Base-by-base conservation (phyloP, 306 rosid species). In the Trichosanthes cucumerina region DNA sequence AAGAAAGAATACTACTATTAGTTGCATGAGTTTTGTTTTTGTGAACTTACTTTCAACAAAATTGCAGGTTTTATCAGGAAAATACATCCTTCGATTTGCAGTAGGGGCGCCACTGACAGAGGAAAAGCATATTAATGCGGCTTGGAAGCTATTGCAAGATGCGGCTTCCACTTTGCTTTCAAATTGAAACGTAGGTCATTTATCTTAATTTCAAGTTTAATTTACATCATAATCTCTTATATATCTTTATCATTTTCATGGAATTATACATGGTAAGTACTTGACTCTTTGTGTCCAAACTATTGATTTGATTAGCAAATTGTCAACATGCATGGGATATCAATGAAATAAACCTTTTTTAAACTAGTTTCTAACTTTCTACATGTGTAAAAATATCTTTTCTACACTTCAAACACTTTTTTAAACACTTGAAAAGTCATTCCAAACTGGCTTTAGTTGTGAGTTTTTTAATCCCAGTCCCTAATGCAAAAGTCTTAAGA, bases 91-190 rank as follows among this genome's bases (percentile, higher is more conserved):
- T 39, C 93, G 97, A 34, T 69, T 92, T 31, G 97, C 92, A 1
- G 86, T 95, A n/a, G 98, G 98, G 84, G 97, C 97, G 68, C 98
- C 98, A 54, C 81, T 95, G 91, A 95, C 97, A 13, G 97, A 92
- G 87, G 85, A 79, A 87, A 87, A 87, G 76, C 99, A 92, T 79
- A 88, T 95, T 73, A 34, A 19, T 65, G 83, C 79, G n/a, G 95
- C 97, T 2, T 95, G 98, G 97, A 83, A 80, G 84, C 78, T 88
- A 65, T 78, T 91, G 81, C 96, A 89, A 85, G 92, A 92, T 7
- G 85, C 86, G 70, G 97, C 98, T 81, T 85, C 93, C 49, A 78
- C 86, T 81, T 84, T 95, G 18, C 90, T 90, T 64, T 82, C 58
- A 64, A 81, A 60, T 76, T 86, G 58, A 73, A 7, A 16, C 59